Base-by-base conservation (phyloP, 2,329 filamentous ascomycete genomes). In the Pezicula radicicola region DNA sequence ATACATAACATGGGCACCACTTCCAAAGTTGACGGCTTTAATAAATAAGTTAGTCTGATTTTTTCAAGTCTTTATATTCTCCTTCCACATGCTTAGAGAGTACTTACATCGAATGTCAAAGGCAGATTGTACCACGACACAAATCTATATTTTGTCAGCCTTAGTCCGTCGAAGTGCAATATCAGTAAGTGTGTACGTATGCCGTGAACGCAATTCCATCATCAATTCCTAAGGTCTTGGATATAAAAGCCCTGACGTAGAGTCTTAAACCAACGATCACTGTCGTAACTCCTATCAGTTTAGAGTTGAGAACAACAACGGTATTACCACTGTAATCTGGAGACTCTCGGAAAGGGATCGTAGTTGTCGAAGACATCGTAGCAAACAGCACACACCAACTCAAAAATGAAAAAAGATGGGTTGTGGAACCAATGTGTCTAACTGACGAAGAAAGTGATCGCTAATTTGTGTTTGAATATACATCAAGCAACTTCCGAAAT, bases 211-310 rank as follows among this genome's bases (percentile, higher is more conserved):
- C 62, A 4, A 68, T 48, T 4, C 51, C 51, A 57, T 70, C 67
- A 53, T 70, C 67, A 16, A 61, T 45, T 3, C 66, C 66, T 3
- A 62, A 55, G 2, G 56, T 55, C 46, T 66, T 68, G 10, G 62
- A 63, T 54, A 69, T 63, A 50, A 58, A 59, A 30, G 56, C 53
- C 37, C 67, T 54, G 10, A 63, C 61, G 46, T 64, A 66, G 18
- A 68, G 46, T 3, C 67, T 55, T 13, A 60, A 40, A 8, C 49
- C 47, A 36, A 63, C 58, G 25, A 68, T 53, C 10, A 67, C 15
- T 2, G 59, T 63, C 35, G 67, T 65, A 12, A 68, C 51, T 42
- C 48, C 58, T 35, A 68, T 65, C 4, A 69, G 53, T 9, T 49
- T 40, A n/a, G 51, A 39, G 44, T 63, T 60, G 37, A 64, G 57